phyloP scores from a whole-genome alignment of 202 grass and related monocot species.

The Setaria italica region DNA sequence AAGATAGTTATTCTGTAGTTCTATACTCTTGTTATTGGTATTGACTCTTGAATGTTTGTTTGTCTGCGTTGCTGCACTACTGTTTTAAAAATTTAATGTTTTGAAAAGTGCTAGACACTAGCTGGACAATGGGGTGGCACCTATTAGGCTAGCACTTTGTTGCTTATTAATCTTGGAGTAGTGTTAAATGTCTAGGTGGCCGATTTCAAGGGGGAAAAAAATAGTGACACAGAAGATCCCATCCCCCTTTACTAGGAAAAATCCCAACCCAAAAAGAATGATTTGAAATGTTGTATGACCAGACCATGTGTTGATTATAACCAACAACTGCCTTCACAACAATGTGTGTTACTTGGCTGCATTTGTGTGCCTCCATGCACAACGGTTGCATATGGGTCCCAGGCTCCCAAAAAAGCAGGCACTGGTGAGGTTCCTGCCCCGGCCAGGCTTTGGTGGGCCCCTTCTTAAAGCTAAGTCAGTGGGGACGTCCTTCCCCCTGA shows the following conservation, averaged over 20 bases:
- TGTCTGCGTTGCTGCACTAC: background rate
- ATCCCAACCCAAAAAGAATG: background rate
- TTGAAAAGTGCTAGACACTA: background rate
- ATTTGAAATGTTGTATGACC: background rate
- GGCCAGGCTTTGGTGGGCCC: background rate
- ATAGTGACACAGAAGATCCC: background rate
- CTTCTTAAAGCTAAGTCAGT: background rate
- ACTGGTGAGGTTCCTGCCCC: background rate
- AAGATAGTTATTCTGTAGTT: background rate
- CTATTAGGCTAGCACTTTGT: background rate
- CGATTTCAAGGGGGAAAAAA: background rate
- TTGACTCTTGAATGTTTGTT: background rate
- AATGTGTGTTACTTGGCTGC: background rate
- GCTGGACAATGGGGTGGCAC: background rate
- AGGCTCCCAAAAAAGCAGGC: background rate
- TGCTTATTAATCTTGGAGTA: background rate
- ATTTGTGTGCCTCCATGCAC: background rate
- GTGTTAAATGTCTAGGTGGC: background rate
- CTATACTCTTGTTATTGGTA: background rate
- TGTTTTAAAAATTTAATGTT: background rate
- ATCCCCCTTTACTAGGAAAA: background rate
- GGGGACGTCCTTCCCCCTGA: background rate
- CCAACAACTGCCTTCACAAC: background rate
- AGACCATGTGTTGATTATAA: background rate
- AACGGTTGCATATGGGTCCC: background rate